A percentile compares a stretch with the other conserved stretches of the same genome.
These are phyloP conservation scores for Colletotrichum sp. DNA, from an alignment of 2,329 filamentous ascomycete species.

Conservation along the genomic window DNA sequence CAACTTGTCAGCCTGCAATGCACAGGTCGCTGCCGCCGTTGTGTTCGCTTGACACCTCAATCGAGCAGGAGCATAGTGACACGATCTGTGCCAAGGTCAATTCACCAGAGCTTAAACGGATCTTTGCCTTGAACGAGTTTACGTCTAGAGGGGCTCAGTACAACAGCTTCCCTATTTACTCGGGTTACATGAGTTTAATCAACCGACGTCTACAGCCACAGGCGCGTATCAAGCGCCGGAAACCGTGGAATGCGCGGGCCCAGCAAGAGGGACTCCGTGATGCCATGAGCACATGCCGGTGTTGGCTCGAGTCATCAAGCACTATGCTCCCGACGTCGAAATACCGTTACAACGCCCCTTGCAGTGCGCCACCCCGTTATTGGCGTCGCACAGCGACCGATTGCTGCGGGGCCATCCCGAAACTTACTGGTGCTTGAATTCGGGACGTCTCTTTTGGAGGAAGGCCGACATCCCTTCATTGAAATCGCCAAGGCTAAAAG, in stretches of 20 bases:
- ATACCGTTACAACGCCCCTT: not conserved
- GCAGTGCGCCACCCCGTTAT: not conserved
- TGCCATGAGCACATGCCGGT: not conserved
- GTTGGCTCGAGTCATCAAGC: not conserved
- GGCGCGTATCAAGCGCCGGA: not conserved
- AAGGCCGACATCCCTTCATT: constrained; percentile 46
- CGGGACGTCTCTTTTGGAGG: constrained; percentile 39
- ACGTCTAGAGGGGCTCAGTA: not conserved
- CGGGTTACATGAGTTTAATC: not conserved
- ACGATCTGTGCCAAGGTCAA: not conserved
- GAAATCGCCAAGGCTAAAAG: constrained; percentile 42
- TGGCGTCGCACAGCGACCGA: not conserved
- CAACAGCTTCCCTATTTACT: not conserved
- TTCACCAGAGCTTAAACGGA: not conserved
- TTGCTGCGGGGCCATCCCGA: not conserved
- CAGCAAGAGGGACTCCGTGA: not conserved
- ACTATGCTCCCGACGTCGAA: not conserved
- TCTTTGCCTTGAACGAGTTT: not conserved
- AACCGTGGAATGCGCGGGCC: not conserved
- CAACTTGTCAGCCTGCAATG: not conserved
- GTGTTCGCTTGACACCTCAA: not conserved
- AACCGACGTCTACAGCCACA: not conserved
- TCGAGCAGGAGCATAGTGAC: not conserved
- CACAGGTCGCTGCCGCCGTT: not conserved
- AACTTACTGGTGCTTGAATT: constrained; percentile 25